Base-by-base conservation (phyloP, 306 rosid species). In the Vicia faba region DNA sequence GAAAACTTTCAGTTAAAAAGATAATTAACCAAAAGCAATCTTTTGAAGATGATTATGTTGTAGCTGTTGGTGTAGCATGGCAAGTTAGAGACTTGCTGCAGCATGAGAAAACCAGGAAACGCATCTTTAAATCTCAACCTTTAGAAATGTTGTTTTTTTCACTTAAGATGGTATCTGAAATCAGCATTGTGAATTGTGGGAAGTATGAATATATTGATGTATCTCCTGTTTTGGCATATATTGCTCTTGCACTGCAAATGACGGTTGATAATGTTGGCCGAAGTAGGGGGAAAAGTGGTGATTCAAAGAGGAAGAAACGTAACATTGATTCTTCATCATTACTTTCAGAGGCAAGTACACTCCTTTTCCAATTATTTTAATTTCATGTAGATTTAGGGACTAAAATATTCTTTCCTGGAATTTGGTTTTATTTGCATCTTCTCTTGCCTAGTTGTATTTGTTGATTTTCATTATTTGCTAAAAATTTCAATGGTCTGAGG, bases 31-130 rank as follows among this genome's bases (percentile, higher is more conserved):
- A 84, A 68, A 86, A 84, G 73, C 84, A 79, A 60, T 54, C 75
- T 50, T 92, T 93, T 79, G 89, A 84, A 82, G 89, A 83, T 49
- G 98, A 93, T 78, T 93, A 89, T 80, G 77, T 84, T 59, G 56
- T 83, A 75, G 89, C 93, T 26, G 85, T 78, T 46, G 98, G 93
- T 54, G 68, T 89, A 70, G 81, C 96, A 56, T 93, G 98, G 97
- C 96, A 93, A 84, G 80, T 89, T 41, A 84, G 79, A 69, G 96
- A 93, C 71, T 75, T 93, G 79, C 81, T 89, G 74, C 75, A 49
- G 58, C 81, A 81, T 15, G 89, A 80, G 75, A 81, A 82, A 61
- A 45, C 81, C 31, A 80, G 74, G 70, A 89, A 86, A 64, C 80
- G 82, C 63, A 53, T 88, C 68, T 66, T 89, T 79, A 79, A 60